Evolutionary conservation across 495 filamentous ascomycete genomes (phyloP), one percentile per base, ranked within the genome.

Genomic region (Neurospora hispaniola): DNA sequence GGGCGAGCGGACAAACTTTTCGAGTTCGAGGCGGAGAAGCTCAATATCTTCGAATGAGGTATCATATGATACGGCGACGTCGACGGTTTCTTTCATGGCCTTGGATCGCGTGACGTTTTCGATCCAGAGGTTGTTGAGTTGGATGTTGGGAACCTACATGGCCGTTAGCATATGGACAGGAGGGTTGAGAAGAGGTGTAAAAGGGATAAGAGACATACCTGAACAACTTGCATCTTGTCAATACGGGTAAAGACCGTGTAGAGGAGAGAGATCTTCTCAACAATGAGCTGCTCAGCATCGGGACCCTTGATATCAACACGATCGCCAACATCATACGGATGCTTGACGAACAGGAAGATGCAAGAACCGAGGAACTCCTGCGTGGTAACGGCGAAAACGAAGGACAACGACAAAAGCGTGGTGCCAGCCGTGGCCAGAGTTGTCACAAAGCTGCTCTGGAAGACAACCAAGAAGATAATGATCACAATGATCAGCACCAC

Each of bases 321-420:
- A 79, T 99, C 96, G 48, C 96, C 93, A 35, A 98, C 93, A 79
- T 99, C 96, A 72, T 86, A 88, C 18, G 86, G 94, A 77, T 97
- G 96, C 82, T 99, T 99, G 86, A 98, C 93, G 78, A 99, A 98
- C 7, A 99, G 85, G 84, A 99, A 99, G 80, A 99, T 96, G 84
- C 95, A 98, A 20, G 93, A 96, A 68, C 94, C 95, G 14, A 98
- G 87, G 71, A 99, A 90, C 81, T 99, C 96, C 81, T 98, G 95
- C 0, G 91, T 90, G 5, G 94, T 98, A 74, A 89, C 89, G 20
- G 94, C 89, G 79, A 99, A 98, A 73, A 98, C 90, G 82, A 98
- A 99, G 70, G 94, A 97, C 68, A 98, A 82, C 5, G 94, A 97
- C 8, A 99, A 89, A 68, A 99, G 85, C 2, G 95, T 90, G n/a